Conservation (phyloP, 345 rosid species). For the Hibiscus trionum region DNA sequence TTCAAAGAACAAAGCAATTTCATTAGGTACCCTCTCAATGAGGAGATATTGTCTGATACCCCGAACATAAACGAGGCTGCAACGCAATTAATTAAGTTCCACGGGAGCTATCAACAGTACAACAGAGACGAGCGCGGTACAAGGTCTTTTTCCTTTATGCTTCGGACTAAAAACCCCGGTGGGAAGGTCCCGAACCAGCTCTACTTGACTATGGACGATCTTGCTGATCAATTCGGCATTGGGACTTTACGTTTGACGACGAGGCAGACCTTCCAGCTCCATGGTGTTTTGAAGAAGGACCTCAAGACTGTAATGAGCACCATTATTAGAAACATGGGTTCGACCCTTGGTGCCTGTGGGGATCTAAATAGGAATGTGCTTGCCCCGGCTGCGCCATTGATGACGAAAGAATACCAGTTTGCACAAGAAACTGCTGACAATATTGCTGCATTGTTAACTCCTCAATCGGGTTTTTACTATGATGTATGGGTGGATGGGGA, state of each 20-base stretch:
- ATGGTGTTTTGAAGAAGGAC: constrained; percentile 87
- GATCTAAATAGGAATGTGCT: constrained; percentile 95
- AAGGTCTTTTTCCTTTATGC: constrained; percentile 89
- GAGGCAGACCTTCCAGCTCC: constrained; percentile 96
- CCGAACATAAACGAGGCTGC: constrained; percentile 83
- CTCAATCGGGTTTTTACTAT: constrained; percentile 94
- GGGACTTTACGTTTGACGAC: constrained; percentile 96
- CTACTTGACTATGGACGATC: constrained; percentile 87
- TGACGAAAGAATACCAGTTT: constrained; percentile 59
- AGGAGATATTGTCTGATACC: constrained; percentile 88
- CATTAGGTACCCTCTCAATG: constrained; percentile 90
- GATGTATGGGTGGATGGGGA: constrained; percentile 99
- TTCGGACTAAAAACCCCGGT: constrained; percentile 91
- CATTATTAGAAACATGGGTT: constrained; percentile 78
- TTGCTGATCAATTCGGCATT: constrained; percentile 91
- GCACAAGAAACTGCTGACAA: constrained; percentile 90
- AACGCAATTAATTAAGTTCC: constrained; percentile 83
- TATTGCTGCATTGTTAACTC: constrained; percentile 86
- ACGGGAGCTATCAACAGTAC: constrained; percentile 97
- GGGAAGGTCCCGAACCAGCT: constrained; percentile 80
- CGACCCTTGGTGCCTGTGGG: constrained; percentile 97
- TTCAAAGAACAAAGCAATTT: constrained; percentile 90
- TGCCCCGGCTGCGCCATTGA: constrained; percentile 87
- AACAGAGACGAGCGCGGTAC: constrained; percentile 87
- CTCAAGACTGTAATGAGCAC: constrained; percentile 91